phyloP scores from a whole-genome alignment of 169 alveolate genomes.

The Blepharisma undulans region DNA sequence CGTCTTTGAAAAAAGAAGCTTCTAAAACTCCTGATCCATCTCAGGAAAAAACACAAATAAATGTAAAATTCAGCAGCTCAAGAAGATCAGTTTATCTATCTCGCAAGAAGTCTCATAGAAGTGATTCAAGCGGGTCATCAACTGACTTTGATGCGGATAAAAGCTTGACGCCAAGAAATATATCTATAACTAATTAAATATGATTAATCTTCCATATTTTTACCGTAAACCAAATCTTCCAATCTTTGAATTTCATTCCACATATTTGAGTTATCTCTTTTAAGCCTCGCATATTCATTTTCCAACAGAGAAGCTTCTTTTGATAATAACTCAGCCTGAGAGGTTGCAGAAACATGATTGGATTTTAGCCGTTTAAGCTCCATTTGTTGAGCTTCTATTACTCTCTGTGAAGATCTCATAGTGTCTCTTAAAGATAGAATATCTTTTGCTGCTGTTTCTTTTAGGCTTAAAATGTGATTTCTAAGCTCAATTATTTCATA shows the following conservation, averaged over 20 bases:
- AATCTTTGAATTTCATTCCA: constrained; percentile 7
- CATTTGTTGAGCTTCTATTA: background rate
- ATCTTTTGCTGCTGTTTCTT: background rate
- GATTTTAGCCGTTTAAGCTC: background rate
- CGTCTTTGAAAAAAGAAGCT: background rate
- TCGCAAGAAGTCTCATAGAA: background rate
- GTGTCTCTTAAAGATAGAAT: background rate
- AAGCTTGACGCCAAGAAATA: background rate
- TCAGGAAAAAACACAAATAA: background rate
- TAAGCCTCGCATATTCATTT: background rate
- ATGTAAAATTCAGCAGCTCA: background rate
- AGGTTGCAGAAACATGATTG: background rate
- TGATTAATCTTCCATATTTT: background rate
- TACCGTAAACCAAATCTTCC: constrained; percentile 22
- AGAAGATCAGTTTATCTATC: background rate
- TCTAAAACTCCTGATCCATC: background rate
- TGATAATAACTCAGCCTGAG: background rate
- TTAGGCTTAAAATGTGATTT: background rate
- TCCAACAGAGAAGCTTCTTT: constrained; percentile 12
- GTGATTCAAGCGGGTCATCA: background rate
- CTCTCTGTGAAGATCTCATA: background rate
- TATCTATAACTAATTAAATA: background rate
- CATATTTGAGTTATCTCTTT: background rate
- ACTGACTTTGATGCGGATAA: background rate
- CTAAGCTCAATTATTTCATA: background rate